Conservation (phyloP, 495 filamentous ascomycete genomes). For the Hyphodiscus hymeniophilus region DNA sequence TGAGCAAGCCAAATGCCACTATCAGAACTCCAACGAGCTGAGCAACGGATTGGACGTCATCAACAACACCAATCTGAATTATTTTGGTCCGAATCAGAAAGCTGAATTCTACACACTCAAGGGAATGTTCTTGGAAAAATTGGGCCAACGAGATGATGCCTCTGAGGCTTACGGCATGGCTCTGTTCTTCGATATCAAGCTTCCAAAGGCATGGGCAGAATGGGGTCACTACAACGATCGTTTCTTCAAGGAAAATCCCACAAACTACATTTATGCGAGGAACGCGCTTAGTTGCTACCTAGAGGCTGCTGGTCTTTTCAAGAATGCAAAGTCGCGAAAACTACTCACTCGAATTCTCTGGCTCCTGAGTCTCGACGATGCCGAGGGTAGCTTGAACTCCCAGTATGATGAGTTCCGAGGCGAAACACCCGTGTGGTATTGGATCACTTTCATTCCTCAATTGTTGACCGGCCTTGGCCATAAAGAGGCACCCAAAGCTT, state of each 20-base stretch:
- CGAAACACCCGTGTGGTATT: slow-evolving; percentile 95
- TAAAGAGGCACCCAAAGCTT: slow-evolving; percentile 79
- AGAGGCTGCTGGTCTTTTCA: slow-evolving; percentile 91
- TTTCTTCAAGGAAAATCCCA: slow-evolving; percentile 82
- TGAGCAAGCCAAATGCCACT: slow-evolving; percentile 97
- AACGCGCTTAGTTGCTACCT: slow-evolving; percentile 94
- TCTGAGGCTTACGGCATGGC: slow-evolving; percentile 92
- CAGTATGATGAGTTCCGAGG: slow-evolving; percentile 93
- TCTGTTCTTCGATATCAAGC: slow-evolving; percentile 86
- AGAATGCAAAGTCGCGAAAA: slow-evolving; percentile 94
- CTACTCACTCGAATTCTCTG: slow-evolving; percentile 91
- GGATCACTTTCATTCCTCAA: slow-evolving; percentile 98
- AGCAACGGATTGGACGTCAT: slow-evolving; percentile 93
- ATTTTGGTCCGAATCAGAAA: slow-evolving; percentile 92
- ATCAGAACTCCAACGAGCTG: slow-evolving; percentile 87
- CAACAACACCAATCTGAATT: slow-evolving; percentile 98
- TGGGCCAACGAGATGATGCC: slow-evolving; percentile 79
- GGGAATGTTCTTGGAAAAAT: slow-evolving; percentile 97
- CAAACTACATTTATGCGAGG: slow-evolving; percentile 68
- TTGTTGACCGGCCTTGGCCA: slow-evolving; percentile 81
- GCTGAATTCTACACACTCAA: slow-evolving; percentile 99
- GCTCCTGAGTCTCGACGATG: slow-evolving; percentile 89
- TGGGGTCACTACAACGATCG: slow-evolving; percentile 98
- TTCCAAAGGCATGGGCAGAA: slow-evolving; percentile 97
- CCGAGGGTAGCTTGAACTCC: slow-evolving; percentile 66